Percentiles rank a stretch among this genome's conserved stretches.
These are phyloP conservation scores for Cyclostephanos tholiformis DNA, from an alignment of 108 stramenopile species.

Conservation along the genomic window DNA sequence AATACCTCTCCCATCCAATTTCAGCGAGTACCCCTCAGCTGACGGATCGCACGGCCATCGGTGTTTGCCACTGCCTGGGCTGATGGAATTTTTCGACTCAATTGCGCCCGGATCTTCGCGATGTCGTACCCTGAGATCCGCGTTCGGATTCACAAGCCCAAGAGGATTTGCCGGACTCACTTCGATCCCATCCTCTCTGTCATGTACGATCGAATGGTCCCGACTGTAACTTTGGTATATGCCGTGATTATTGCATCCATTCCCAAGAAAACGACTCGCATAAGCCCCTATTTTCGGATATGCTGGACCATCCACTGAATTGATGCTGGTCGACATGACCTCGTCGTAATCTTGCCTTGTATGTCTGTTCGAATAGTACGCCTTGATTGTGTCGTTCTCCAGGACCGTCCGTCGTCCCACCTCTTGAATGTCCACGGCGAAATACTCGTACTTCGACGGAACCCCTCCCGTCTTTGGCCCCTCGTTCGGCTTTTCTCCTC, in stretches of 20 bases:
- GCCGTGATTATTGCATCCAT: not conserved
- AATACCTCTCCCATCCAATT: not conserved
- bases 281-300: conserved; percentile 31
- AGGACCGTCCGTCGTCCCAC: conserved; percentile 17
- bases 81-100: not conserved
- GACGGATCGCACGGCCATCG: conserved; percentile 25
- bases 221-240: conserved; percentile 21
- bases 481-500: not conserved
- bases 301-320: conserved; percentile 7
- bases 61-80: conserved; percentile 1
- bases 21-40: conserved; percentile 14
- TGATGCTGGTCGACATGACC: not conserved
- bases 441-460: conserved; percentile 9
- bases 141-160: not conserved
- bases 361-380: conserved; percentile 12
- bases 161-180: conserved; percentile 5
- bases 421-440: conserved; percentile 2
- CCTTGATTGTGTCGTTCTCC: conserved; percentile 22
- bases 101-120: conserved; percentile 21
- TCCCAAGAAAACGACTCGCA: conserved; percentile 24
- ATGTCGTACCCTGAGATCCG: no score
- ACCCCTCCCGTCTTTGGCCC: not conserved
- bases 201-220: not conserved
- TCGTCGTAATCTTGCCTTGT: not conserved
- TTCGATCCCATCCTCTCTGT: not conserved